Conservation (phyloP, 1,284 basidiomycete genomes). For the Trametes pubescens region DNA sequence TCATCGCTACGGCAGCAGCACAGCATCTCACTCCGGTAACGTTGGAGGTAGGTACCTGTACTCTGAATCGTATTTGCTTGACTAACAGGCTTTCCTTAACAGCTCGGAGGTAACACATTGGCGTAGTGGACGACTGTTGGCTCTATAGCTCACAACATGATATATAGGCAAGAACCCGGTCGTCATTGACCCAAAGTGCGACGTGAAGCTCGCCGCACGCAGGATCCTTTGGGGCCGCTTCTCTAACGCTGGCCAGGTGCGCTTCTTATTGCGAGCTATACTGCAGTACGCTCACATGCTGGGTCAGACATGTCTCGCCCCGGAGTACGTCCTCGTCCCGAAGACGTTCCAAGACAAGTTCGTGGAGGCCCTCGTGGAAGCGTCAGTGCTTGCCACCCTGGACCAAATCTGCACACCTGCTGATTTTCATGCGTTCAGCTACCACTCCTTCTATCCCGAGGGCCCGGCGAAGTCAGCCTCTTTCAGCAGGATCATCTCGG, state of each 20-base stretch:
- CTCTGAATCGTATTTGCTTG: too few relatives aligned
- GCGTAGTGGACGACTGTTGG: neutral
- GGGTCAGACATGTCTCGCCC: constrained; percentile 49
- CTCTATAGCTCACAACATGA: neutral
- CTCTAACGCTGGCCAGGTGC: constrained; percentile 76
- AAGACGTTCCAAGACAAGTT: constrained; percentile 67
- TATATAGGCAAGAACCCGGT: constrained; percentile 81
- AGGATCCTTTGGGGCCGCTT: constrained; percentile 88
- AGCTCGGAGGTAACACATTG: constrained; percentile 36
- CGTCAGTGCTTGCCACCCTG: constrained; percentile 50
- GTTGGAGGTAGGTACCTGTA: constrained; percentile 60
- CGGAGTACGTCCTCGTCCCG: constrained; percentile 83
- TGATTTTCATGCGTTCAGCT: constrained; percentile 43
- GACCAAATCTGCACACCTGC: too few relatives aligned
- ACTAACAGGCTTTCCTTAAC: neutral
- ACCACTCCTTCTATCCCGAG: constrained; percentile 61
- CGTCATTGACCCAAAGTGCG: constrained; percentile 75
- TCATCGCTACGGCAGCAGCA: constrained; percentile 84
- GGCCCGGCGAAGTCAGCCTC: constrained; percentile 55
- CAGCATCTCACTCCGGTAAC: constrained; percentile 85
- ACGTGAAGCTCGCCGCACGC: constrained; percentile 65
- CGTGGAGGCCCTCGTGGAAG: constrained; percentile 65
- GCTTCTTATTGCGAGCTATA: constrained; percentile 32
- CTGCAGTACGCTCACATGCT: neutral
- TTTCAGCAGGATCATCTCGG: constrained; percentile 58